Evolutionary conservation across 2,329 filamentous ascomycete genomes (phyloP), one percentile per base, ranked within the genome.

Genomic region (Ophiostoma montium): DNA sequence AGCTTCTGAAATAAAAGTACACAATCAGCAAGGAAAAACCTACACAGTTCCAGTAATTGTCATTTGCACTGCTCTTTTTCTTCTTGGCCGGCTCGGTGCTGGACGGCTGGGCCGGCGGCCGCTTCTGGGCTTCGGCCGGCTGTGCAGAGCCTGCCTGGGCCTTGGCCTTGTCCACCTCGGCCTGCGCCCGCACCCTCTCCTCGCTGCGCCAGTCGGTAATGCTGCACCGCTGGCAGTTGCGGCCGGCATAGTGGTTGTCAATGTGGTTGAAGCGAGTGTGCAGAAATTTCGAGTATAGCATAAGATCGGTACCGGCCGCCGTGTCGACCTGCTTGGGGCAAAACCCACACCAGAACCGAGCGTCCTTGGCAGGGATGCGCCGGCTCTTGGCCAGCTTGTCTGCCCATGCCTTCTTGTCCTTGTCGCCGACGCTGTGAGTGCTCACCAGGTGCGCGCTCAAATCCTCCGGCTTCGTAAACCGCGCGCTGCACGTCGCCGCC

Each of bases 271-370:
- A 72, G 12, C 70, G 63, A 52, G 64, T 63, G 12, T 73, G 74
- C 74, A 53, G 32, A 11, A 43, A 35, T 7, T 11, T 13, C 11
- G 47, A 47, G 31, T 38, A 36, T 1, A 15, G 18, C 18, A 36
- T 31, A 27, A n/a, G 11, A 5, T 9, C 18, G 23, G 13, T n/a
- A 10, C 19, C 41, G 8, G 36, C 60, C 30, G 80, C 67, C 42
- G 7, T 6, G n/a, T 67, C 62, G 13, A 86, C 65, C 18, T 79
- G 69, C 16, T 64, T 58, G 15, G 65, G 59, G 61, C 87, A 95
- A 61, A 95, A 94, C 0, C 88, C 88, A 59, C 89, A 95, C 88
- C 88, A 95, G 63, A 87, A 95, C 6, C 73, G 69, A 2, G 67
- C 65, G 55, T 82, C 77, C 30, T 73, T 76, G 52, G 83, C 80